Conservation (phyloP, 805 yeast genomes). For the Candida montana region DNA sequence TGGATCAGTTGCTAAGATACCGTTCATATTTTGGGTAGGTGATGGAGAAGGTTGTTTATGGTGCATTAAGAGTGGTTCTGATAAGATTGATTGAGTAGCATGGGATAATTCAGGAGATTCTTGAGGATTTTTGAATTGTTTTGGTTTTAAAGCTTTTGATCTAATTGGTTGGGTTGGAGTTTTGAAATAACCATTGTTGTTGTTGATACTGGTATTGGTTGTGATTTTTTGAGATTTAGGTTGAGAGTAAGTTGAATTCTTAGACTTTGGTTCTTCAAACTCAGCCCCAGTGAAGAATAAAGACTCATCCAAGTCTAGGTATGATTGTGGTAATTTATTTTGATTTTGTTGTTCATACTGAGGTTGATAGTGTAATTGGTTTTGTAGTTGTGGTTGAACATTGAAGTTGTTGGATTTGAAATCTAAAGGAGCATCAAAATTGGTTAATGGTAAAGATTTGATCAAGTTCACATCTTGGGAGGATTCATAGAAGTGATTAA, state of each 20-base stretch:
- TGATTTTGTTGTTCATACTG: not conserved
- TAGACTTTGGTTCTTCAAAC: not conserved
- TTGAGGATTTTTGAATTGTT: not conserved
- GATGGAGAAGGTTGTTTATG: slow-evolving; percentile 2
- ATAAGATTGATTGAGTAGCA: slow-evolving; percentile 1
- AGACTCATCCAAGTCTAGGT: not conserved
- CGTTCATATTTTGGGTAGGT: not conserved
- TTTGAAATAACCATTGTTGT: not conserved
- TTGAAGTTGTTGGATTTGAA: not conserved
- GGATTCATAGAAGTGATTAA: slow-evolving; percentile 12
- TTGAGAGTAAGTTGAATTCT: slow-evolving; percentile 26
- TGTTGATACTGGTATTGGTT: not conserved
- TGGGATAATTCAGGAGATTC: not conserved
- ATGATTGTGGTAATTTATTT: too few species aligned
- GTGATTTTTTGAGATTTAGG: not conserved
- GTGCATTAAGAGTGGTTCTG: slow-evolving; percentile 8
- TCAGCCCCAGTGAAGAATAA: not conserved
- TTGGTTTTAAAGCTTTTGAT: not conserved
- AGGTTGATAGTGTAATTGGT: not conserved
- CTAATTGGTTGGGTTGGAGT: slow-evolving; percentile 3
- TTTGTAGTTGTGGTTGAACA: not conserved
- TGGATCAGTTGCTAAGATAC: slow-evolving; percentile 4
- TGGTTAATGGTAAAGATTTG: slow-evolving; percentile 3
- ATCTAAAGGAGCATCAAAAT: slow-evolving; percentile 5
- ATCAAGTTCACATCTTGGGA: slow-evolving; percentile 6